Percentiles rank a stretch among this genome's conserved stretches.
These are phyloP conservation scores for Hypoxylon fragiforme DNA, from an alignment of 495 filamentous ascomycete species.

Conservation along the genomic window DNA sequence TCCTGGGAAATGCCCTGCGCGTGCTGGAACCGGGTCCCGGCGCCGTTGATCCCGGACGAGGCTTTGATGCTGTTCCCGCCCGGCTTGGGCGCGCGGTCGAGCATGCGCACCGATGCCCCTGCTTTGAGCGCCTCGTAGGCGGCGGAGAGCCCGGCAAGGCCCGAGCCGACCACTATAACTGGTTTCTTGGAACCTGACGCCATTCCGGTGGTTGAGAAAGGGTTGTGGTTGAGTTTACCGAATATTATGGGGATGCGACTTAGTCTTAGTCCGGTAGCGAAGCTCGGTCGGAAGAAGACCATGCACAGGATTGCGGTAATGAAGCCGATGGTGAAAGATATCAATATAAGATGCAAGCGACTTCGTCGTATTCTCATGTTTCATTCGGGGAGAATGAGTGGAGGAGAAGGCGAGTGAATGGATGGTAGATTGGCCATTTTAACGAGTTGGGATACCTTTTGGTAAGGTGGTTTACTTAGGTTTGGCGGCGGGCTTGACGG, in stretches of 20 bases:
- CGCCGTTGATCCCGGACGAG: slow-evolving; percentile 65
- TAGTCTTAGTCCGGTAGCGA: slow-evolving; percentile 7
- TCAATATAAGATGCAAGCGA: slow-evolving; percentile 22
- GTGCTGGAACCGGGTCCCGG: slow-evolving; percentile 56
- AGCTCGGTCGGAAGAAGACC: slow-evolving; percentile 21
- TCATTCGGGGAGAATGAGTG: neutral
- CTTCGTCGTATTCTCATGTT: slow-evolving; percentile 24
- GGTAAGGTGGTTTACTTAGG: slow-evolving; percentile 7
- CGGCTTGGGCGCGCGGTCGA: slow-evolving; percentile 58
- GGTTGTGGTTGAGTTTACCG: neutral
- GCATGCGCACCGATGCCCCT: slow-evolving; percentile 50
- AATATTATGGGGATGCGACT: slow-evolving; percentile 3
- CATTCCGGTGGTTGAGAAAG: slow-evolving; percentile 10
- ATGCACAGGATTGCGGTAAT: slow-evolving; percentile 31
- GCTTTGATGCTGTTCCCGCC: slow-evolving; percentile 68
- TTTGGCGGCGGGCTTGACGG: slow-evolving; percentile 8
- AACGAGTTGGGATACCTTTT: slow-evolving; percentile 12
- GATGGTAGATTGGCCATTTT: slow-evolving; percentile 4
- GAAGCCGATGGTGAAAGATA: slow-evolving; percentile 30
- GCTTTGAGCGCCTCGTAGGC: slow-evolving; percentile 51
- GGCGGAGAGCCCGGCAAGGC: slow-evolving; percentile 56
- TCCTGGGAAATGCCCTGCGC: slow-evolving; percentile 29
- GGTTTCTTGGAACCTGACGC: slow-evolving; percentile 15
- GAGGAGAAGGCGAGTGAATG: neutral
- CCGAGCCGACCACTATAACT: slow-evolving; percentile 56